Evolutionary conservation across 768 basidiomycete species (phyloP), one percentile per base, ranked within the genome.

Genomic region (Tubosaeta brunneosetosa): DNA sequence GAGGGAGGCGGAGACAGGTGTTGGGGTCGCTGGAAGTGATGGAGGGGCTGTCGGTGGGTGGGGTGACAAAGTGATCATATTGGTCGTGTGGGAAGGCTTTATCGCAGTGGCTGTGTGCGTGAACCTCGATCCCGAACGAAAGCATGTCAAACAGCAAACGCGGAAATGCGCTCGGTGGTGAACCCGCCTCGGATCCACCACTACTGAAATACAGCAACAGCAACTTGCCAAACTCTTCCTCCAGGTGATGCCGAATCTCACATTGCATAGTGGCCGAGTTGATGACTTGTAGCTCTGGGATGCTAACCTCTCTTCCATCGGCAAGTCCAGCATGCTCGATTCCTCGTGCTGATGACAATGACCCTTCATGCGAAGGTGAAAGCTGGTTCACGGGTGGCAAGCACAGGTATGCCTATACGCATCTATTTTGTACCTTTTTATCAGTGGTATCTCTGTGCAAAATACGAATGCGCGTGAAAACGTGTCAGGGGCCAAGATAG

Each of bases 341-440:
- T 22, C 22, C 22, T 22, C 22, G 60, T 58, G 68, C 79, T 12
- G 81, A 81, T 26, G 82, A 82, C 1, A 77, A 76, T 10, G 75
- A 74, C 4, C 44, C 51, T 6, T 55, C 53, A 1, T 38, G 43
- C 33, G 77, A 78, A 16, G 73, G 76, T 2, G 82, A 90, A 61
- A 85, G 77, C 58, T 90, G 86, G 79, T 98, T 91, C 69, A 86
- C 95, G 3, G 95, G 95, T n/a, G 95, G 95, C 0, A 94, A 95
- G 67, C 76, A 90, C 64, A 94, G 91, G 94, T 90, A 32, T 29
- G 66, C 47, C 25, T 22, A 38, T 17, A 45, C 4, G 25, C n/a
- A 44, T 14, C 2, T 12, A n/a, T 17, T 7, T 14, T 2, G 17
- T 7, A 3, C 27, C 26, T 22, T 26, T 22, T 29, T 17, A 40